Conservation (phyloP, 345 rosid genomes). For the Salix udensis region DNA sequence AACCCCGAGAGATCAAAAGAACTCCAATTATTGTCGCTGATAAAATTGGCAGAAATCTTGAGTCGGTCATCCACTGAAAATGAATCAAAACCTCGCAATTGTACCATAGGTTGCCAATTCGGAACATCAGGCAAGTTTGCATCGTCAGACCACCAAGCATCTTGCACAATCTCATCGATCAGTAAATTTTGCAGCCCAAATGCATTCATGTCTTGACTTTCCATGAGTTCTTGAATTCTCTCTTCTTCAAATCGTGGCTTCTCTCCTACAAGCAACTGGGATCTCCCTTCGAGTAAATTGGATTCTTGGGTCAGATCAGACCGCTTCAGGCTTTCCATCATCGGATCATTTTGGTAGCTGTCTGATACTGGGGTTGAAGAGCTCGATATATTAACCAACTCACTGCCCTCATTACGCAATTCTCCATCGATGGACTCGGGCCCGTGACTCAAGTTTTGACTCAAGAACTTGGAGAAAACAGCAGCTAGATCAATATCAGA, state of each 20-base stretch:
- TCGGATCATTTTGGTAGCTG: conserved; percentile 7
- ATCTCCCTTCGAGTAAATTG: conserved; percentile 6
- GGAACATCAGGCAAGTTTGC: conserved; percentile 1
- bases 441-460: conserved; percentile 20
- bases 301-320: conserved; percentile 6
- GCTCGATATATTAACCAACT: conserved; percentile 1
- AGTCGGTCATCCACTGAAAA: conserved; percentile 35
- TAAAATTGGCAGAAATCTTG: conserved; percentile 35
- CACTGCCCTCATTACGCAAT: neutral
- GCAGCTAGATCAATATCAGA: conserved; percentile 63
- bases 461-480: conserved; percentile 69
- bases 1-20: conserved; percentile 54
- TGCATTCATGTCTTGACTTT: conserved; percentile 17
- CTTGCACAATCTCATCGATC: conserved; percentile 45
- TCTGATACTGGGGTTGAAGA: conserved; percentile 12
- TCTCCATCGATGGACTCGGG: conserved; percentile 10
- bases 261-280: conserved; percentile 16
- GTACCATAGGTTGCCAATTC: conserved; percentile 29
- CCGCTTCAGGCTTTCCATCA: conserved; percentile 12
- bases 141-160: conserved; percentile 31
- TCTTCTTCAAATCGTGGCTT: conserved; percentile 12
- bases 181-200: conserved; percentile 29
- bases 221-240: conserved; percentile 16
- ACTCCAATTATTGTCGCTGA: conserved; percentile 41
- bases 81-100: conserved; percentile 27